Evolutionary conservation across 345 rosid species (phyloP).

Genomic region (Pistacia integerrima): DNA sequence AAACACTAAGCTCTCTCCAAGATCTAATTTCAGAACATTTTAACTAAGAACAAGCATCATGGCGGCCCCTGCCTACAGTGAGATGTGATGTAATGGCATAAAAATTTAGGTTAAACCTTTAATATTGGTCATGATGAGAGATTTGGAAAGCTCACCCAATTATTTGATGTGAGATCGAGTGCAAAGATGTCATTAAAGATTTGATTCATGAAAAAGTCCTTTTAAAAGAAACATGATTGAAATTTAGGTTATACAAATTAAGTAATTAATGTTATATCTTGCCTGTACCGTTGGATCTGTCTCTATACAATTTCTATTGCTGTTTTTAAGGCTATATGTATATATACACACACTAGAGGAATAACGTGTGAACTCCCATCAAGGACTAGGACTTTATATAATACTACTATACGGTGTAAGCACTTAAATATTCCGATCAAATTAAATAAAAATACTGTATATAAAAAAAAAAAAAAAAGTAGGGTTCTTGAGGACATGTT

Average conservation of each 20-base stretch:
- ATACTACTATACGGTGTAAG: conserved; percentile 10
- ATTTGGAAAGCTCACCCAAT: conserved; percentile 18
- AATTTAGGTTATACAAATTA: background rate
- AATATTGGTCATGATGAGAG: conserved; percentile 1
- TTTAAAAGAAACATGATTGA: conserved; percentile 18
- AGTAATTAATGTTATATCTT: too few species aligned
- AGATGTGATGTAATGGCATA: background rate
- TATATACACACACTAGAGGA: too few species aligned
- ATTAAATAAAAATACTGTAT: background rate
- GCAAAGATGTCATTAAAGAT: conserved; percentile 8
- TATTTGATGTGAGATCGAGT: conserved; percentile 19
- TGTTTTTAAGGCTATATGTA: too few species aligned
- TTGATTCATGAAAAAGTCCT: conserved; percentile 3
- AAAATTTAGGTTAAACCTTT: background rate
- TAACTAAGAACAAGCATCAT: background rate
- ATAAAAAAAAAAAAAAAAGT: too few species aligned
- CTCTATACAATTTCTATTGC: too few species aligned
- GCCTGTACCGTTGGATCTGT: too few species aligned
- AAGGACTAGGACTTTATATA: background rate
- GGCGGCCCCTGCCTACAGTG: background rate
- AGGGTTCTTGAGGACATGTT: too few species aligned
- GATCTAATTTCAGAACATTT: conserved; percentile 13
- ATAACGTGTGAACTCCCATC: conserved; percentile 5
- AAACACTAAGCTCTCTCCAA: conserved; percentile 15
- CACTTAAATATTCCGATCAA: conserved; percentile 21